These are phyloP conservation scores for Pichia sp. DNA, from an alignment of 1,139 yeast species.

Conservation along the genomic window DNA sequence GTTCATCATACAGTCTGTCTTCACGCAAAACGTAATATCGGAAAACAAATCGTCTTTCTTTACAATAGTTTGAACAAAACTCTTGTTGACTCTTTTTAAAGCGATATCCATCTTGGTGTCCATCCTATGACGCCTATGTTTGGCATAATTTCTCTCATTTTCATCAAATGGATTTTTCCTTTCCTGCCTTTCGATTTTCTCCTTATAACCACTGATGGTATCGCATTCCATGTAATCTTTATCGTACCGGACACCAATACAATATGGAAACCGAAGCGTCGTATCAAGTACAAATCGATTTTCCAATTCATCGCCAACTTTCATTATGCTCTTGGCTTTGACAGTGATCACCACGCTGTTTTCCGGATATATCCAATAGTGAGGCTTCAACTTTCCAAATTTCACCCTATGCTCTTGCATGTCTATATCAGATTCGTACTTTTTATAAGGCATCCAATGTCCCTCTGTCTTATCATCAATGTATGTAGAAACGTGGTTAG, in stretches of 20 bases:
- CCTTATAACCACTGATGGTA: conserved; percentile 50
- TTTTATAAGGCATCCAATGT: conserved; percentile 51
- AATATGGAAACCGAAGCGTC: conserved; percentile 75
- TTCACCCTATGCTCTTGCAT: conserved; percentile 40
- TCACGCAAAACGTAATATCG: conserved; percentile 35
- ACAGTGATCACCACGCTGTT: conserved; percentile 80
- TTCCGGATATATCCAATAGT: conserved; percentile 73
- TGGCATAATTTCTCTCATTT: conserved; percentile 13
- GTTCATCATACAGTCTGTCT: conserved; percentile 28
- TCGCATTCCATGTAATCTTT: conserved; percentile 57
- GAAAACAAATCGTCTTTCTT: conserved; percentile 31
- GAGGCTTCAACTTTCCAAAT: conserved; percentile 64
- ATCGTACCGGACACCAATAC: conserved; percentile 65
- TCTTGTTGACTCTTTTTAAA: conserved; percentile 22
- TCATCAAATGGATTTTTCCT: conserved; percentile 1
- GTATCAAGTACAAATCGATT: conserved; percentile 58
- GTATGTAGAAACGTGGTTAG: conserved; percentile 53
- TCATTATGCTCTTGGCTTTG: conserved; percentile 49
- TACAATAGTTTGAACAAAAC: conserved; percentile 12
- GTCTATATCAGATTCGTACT: conserved; percentile 21
- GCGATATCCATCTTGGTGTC: conserved; percentile 17
- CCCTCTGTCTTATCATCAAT: conserved; percentile 57
- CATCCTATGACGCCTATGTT: conserved; percentile 14
- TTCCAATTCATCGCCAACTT: conserved; percentile 21
- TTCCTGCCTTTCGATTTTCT: conserved; percentile 11